Conservation (phyloP, 148 eudicot genomes). For the Persicaria maculosa region DNA sequence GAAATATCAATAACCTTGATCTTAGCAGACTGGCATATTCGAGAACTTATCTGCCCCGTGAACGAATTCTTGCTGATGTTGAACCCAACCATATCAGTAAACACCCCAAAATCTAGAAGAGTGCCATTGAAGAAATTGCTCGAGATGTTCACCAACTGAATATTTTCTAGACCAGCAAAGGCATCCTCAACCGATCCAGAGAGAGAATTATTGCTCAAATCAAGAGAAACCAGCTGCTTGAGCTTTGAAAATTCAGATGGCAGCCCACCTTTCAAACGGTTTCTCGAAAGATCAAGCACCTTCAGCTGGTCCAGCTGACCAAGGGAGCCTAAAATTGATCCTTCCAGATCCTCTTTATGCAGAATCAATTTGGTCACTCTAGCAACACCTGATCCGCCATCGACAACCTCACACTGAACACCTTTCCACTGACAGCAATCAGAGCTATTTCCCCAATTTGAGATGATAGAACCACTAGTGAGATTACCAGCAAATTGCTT, state of each 20-base stretch:
- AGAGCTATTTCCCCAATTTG: constrained; percentile 37
- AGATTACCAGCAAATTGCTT: constrained; percentile 61
- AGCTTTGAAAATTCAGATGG: constrained; percentile 49
- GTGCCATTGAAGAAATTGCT: constrained; percentile 58
- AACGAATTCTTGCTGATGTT: constrained; percentile 66
- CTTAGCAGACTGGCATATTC: constrained; percentile 45
- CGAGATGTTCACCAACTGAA: constrained; percentile 47
- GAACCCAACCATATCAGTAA: constrained; percentile 45
- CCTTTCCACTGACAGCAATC: constrained; percentile 80
- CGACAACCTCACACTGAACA: constrained; percentile 36
- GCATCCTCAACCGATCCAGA: constrained; percentile 33
- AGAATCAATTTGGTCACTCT: constrained; percentile 46
- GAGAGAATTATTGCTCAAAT: constrained; percentile 54
- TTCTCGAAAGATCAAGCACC: constrained; percentile 62
- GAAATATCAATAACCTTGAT: constrained; percentile 64
- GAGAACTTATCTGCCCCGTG: constrained; percentile 37
- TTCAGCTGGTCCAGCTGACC: constrained; percentile 39
- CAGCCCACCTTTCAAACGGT: constrained; percentile 48
- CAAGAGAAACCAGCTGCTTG: constrained; percentile 38
- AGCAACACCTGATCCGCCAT: constrained; percentile 25
- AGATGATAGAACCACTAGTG: constrained; percentile 37
- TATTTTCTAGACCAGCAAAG: constrained; percentile 30
- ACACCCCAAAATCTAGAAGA: constrained; percentile 36
- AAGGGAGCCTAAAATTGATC: constrained; percentile 45
- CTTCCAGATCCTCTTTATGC: constrained; percentile 39